Conservation (phyloP, 2,329 filamentous ascomycete genomes). For the Pestalotiopsis sp. region DNA sequence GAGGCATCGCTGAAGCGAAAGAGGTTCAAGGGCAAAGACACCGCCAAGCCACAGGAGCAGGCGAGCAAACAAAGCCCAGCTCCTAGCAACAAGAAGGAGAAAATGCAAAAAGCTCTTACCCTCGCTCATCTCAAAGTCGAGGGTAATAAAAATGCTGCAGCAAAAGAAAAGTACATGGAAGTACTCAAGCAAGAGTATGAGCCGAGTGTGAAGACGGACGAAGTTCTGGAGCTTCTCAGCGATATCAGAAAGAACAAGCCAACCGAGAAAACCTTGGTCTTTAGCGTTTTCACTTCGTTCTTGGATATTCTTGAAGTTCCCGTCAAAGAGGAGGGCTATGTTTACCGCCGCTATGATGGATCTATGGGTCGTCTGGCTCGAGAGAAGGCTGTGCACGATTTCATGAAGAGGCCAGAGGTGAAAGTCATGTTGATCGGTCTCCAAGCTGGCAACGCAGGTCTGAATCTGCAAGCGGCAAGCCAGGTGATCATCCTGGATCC, state of each 20-base stretch:
- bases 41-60: conserved; percentile 14
- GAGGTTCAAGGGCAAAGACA: neutral
- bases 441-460: conserved; percentile 72
- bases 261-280: conserved; percentile 33
- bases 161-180: conserved; percentile 28
- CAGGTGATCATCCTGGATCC: conserved; percentile 15
- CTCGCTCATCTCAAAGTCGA: conserved; percentile 29
- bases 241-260: conserved; percentile 27
- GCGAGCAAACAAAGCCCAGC: conserved; percentile 16
- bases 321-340: conserved; percentile 27
- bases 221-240: conserved; percentile 30
- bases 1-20: conserved; percentile 4
- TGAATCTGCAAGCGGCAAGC: conserved; percentile 10
- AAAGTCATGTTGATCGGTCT: conserved; percentile 71
- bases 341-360: conserved; percentile 34
- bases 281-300: conserved; percentile 38
- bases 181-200: conserved; percentile 29
- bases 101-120: conserved; percentile 11
- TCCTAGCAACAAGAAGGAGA: conserved; percentile 15
- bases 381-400: conserved; percentile 28
- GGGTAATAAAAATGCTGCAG: conserved; percentile 24
- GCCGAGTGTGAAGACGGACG: conserved; percentile 33
- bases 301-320: conserved; percentile 36
- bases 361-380: conserved; percentile 27
- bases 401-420: conserved; percentile 26